A percentile compares a stretch with the other conserved stretches of the same genome.
Conservation (phyloP, 345 rosid species). For the Psidium guajava region DNA sequence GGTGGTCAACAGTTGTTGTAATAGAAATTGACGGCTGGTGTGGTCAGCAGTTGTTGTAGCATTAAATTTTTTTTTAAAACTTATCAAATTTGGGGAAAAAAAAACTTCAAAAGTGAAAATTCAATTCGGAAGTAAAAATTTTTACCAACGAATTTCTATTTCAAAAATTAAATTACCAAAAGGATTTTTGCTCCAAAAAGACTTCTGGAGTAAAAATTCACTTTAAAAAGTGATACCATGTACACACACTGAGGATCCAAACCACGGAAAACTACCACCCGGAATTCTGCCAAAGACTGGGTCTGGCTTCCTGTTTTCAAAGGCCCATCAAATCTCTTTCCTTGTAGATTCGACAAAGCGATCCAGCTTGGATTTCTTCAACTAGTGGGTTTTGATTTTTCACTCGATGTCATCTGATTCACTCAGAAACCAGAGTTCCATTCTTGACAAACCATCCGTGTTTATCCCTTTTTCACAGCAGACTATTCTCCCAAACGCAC, state of each 20-base stretch:
- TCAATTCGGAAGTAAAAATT: too few relatives aligned
- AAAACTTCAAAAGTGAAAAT: too few relatives aligned
- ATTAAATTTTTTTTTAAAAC: too few relatives aligned
- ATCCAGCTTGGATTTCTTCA: not conserved
- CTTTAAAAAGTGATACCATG: too few relatives aligned
- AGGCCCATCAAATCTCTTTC: not conserved
- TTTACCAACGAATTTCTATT: too few relatives aligned
- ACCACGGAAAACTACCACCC: not conserved
- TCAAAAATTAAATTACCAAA: not conserved
- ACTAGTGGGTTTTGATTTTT: not conserved
- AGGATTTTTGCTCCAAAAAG: not conserved
- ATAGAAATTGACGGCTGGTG: too few relatives aligned
- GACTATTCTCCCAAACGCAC: not conserved
- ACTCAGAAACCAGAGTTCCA: not conserved
- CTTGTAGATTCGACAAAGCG: not conserved
- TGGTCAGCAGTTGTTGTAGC: too few relatives aligned
- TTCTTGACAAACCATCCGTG: not conserved
- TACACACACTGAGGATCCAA: constrained; percentile 13
- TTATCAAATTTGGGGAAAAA: too few relatives aligned
- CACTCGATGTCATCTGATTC: not conserved
- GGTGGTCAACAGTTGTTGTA: too few relatives aligned
- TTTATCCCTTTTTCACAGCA: not conserved
- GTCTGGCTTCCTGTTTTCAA: not conserved
- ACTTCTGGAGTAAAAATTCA: too few relatives aligned
- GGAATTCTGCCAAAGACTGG: not conserved